These are phyloP conservation scores for Zygoascus meyerae DNA, from an alignment of 1,139 yeast genomes.

Conservation along the genomic window DNA sequence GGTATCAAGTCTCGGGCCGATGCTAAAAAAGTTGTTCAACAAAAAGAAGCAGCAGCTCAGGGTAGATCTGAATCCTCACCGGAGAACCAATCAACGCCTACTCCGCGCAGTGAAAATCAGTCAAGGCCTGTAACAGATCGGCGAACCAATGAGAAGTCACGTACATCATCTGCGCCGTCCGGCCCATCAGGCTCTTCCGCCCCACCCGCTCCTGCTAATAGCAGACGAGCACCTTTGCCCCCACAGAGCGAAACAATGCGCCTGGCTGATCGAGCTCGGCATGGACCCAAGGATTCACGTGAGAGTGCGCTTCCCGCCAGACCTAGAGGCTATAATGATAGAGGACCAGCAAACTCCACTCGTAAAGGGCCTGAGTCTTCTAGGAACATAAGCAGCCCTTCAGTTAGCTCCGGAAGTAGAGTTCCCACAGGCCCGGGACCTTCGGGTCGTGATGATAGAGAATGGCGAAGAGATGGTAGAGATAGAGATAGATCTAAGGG, in stretches of 20 bases:
- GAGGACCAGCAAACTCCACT: not conserved
- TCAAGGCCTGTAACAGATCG: not conserved
- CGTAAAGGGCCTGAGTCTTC: not conserved
- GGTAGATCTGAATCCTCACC: constrained; percentile 6
- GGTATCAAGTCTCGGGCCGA: constrained; percentile 5
- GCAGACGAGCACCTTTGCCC: not conserved
- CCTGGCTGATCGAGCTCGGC: not conserved
- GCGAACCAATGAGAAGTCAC: not conserved
- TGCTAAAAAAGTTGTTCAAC: constrained; percentile 4
- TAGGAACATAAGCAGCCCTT: not conserved
- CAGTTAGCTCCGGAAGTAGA: constrained; percentile 21
- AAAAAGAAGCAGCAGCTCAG: constrained; percentile 3
- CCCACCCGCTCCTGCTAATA: not conserved
- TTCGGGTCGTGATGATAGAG: not conserved
- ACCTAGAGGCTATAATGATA: not conserved
- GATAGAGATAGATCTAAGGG: not conserved
- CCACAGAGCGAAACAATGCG: not conserved
- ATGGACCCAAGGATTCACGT: not conserved
- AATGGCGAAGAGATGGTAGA: constrained; percentile 6
- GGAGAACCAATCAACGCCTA: not conserved
- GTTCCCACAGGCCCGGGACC: constrained; percentile 21
- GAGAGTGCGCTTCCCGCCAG: constrained; percentile 1
- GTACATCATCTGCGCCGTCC: not conserved
- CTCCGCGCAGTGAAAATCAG: not conserved
- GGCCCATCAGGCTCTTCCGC: too few relatives aligned